Evolutionary conservation across 441 rosid genomes (phyloP).

Genomic region (Corymbia calophylla): DNA sequence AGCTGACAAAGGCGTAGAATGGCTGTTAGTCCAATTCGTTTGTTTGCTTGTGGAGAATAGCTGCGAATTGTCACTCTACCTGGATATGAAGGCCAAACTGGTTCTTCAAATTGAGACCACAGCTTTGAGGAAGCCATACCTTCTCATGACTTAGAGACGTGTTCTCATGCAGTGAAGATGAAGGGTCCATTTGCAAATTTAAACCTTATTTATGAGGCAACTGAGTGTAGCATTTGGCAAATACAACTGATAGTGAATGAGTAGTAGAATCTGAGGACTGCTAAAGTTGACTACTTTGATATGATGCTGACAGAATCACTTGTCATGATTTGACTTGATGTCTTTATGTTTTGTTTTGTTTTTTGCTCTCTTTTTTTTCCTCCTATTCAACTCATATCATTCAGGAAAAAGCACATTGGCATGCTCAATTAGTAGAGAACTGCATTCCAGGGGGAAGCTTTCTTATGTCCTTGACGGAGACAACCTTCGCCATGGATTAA

Average conservation of each 20-base stretch:
- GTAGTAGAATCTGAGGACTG: neutral
- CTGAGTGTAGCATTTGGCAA: neutral
- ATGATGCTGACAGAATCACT: neutral
- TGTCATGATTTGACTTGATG: neutral
- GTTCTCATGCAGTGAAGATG: neutral
- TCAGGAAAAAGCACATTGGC: constrained; percentile 90
- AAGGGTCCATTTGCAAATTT: neutral
- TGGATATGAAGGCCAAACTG: neutral
- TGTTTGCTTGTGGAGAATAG: neutral
- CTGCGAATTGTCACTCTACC: neutral
- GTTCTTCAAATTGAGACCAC: neutral
- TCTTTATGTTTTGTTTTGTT: neutral
- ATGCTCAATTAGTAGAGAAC: constrained; percentile 64
- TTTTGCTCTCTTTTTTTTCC: neutral
- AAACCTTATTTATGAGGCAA: neutral
- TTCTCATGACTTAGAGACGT: neutral
- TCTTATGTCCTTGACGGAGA: constrained; percentile 85
- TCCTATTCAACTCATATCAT: neutral
- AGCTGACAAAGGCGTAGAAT: neutral
- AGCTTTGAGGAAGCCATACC: neutral
- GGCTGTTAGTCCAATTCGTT: neutral
- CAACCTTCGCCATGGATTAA: constrained; percentile 82
- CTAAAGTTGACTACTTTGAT: neutral
- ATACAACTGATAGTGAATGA: neutral
- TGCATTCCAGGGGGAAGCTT: constrained; percentile 56